phyloP scores from a whole-genome alignment of 495 filamentous ascomycete species.

The Poronia punctata region DNA sequence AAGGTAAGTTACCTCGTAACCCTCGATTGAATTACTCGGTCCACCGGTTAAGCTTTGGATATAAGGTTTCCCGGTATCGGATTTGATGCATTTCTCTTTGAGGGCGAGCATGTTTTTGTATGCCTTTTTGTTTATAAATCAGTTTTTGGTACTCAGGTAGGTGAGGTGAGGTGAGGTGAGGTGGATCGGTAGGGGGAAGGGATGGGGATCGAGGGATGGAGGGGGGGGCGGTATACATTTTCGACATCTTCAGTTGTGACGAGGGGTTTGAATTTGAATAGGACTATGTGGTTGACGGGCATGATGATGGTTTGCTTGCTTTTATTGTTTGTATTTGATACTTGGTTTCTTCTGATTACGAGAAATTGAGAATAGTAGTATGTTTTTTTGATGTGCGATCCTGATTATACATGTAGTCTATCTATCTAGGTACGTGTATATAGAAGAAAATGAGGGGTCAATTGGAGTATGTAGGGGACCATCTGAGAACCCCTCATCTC shows the following conservation, averaged over 20 bases:
- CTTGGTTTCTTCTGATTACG: too few species aligned
- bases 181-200: neutral
- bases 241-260: conserved; percentile 33
- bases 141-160: too few species aligned
- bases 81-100: conserved; percentile 42
- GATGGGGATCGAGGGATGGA: neutral
- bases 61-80: conserved; percentile 45
- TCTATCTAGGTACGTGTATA: too few species aligned
- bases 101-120: conserved; percentile 26
- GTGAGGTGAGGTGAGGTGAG: too few species aligned
- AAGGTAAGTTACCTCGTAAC: conserved; percentile 44
- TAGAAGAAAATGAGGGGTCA: too few species aligned
- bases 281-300: conserved; percentile 53
- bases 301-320: too few species aligned
- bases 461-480: too few species aligned
- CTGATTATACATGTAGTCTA: too few species aligned
- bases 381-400: too few species aligned
- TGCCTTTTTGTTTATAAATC: conserved; percentile 9
- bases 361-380: too few species aligned
- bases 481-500: too few species aligned
- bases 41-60: conserved; percentile 55
- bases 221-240: conserved; percentile 34
- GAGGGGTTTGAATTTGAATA: conserved; percentile 54
- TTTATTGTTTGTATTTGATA: too few species aligned
- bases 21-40: conserved; percentile 57